Evolutionary conservation across 352 stramenopile genomes (phyloP).

Genomic region (Aphanomyces invadans): DNA sequence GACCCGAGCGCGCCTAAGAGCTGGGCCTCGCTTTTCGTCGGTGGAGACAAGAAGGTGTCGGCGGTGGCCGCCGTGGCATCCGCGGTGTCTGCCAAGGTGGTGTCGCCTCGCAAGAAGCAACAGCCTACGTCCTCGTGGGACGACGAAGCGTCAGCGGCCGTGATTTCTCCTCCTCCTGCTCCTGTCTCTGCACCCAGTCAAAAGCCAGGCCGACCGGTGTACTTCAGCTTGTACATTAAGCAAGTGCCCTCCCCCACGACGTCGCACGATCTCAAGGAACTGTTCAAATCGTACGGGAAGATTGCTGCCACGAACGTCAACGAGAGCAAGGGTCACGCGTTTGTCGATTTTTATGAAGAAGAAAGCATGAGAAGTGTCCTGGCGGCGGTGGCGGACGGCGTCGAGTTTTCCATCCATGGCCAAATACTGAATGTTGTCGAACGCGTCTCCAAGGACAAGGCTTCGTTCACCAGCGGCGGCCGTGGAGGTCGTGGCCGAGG

Average conservation of each 20-base stretch:
- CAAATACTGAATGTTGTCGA: constrained; percentile 72
- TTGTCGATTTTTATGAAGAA: constrained; percentile 74
- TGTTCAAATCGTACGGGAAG: constrained; percentile 70
- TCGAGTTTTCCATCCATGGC: constrained; percentile 63
- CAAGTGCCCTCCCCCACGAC: constrained; percentile 66
- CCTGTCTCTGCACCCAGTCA: constrained; percentile 22
- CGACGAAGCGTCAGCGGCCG: constrained; percentile 23
- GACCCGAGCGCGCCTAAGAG: constrained; percentile 32
- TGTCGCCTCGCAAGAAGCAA: constrained; percentile 23
- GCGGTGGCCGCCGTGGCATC: background rate
- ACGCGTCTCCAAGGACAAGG: constrained; percentile 51
- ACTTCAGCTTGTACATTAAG: constrained; percentile 62
- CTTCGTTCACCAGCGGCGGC: background rate
- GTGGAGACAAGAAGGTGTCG: background rate
- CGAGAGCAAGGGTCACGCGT: constrained; percentile 54
- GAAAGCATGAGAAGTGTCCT: constrained; percentile 49
- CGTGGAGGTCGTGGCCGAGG: background rate
- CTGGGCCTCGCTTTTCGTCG: constrained; percentile 15
- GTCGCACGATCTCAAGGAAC: constrained; percentile 61
- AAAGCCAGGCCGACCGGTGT: background rate
- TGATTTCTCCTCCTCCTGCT: constrained; percentile 11
- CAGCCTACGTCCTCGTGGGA: constrained; percentile 27
- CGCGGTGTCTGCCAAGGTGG: background rate
- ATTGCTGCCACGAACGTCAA: constrained; percentile 67
- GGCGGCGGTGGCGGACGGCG: constrained; percentile 50